Evolutionary conservation across 2,329 filamentous ascomycete genomes (phyloP).

Genomic region (Aquanectria penicillioides): DNA sequence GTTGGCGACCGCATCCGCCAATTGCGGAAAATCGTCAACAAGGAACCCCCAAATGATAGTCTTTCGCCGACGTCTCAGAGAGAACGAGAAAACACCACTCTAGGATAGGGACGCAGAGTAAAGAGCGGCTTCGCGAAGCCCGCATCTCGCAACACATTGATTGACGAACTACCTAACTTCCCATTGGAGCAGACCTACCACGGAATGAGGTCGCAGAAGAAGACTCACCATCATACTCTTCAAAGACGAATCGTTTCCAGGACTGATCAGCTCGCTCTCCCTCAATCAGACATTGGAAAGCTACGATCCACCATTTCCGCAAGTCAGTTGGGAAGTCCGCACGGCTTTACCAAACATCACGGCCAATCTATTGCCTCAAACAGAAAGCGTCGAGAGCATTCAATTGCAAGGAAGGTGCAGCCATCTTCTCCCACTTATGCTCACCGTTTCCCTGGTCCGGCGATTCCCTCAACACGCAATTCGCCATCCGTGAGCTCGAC

Average conservation of each 20-base stretch:
- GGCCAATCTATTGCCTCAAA: no score
- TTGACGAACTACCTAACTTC: slow-evolving; percentile 29
- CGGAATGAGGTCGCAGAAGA: slow-evolving; percentile 28
- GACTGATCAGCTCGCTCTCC: slow-evolving; percentile 6
- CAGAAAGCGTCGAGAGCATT: no score
- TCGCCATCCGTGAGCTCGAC: slow-evolving; percentile 46
- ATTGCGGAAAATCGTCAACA: slow-evolving; percentile 36
- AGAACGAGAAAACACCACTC: slow-evolving; percentile 38
- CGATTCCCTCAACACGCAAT: slow-evolving; percentile 26
- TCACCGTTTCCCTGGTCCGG: no score
- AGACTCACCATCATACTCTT: slow-evolving; percentile 8
- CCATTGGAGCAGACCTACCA: slow-evolving; percentile 34
- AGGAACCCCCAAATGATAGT: slow-evolving; percentile 15
- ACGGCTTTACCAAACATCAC: no score
- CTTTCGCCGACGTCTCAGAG: slow-evolving; percentile 24
- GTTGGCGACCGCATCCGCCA: slow-evolving; percentile 44
- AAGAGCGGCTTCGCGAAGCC: slow-evolving; percentile 38
- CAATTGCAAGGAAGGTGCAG: no score
- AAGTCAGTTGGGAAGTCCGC: no score
- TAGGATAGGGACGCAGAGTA: slow-evolving; percentile 43
- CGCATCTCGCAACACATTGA: slow-evolving; percentile 38
- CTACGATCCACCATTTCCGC: not conserved
- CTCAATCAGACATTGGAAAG: slow-evolving; percentile 19
- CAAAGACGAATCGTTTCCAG: not conserved
- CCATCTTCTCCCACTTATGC: rapidly evolving